These are phyloP conservation scores for Metschnikowia cubensis DNA, from an alignment of 805 yeast species.

Conservation along the genomic window DNA sequence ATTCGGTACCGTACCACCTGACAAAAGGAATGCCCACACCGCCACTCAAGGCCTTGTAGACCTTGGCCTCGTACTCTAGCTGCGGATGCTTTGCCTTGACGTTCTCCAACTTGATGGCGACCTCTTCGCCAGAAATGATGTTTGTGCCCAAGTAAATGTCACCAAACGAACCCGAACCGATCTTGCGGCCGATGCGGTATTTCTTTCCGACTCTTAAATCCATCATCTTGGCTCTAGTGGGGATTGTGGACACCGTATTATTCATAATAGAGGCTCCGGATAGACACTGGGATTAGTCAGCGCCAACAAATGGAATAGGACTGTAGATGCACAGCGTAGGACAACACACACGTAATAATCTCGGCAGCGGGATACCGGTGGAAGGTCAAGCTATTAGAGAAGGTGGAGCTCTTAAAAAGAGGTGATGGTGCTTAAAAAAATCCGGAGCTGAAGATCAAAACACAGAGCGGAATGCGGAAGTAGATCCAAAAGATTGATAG, in stretches of 20 bases:
- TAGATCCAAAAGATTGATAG: neutral
- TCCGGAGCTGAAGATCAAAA: neutral
- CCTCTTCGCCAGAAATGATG: slow-evolving; percentile 94
- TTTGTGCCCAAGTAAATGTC: slow-evolving; percentile 93
- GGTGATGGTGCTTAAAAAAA: neutral
- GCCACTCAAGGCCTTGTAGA: slow-evolving; percentile 88
- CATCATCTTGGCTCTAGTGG: slow-evolving; percentile 21
- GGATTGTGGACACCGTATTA: slow-evolving; percentile 13
- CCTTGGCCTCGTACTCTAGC: slow-evolving; percentile 93
- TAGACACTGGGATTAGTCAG: neutral
- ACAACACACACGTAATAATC: neutral
- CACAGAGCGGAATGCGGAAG: slow-evolving; percentile 5
- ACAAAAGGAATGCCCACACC: slow-evolving; percentile 97
- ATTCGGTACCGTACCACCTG: slow-evolving; percentile 95
- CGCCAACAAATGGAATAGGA: neutral
- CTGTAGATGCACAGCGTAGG: neutral
- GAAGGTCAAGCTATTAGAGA: neutral
- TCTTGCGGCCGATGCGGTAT: slow-evolving; percentile 88
- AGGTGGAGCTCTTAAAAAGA: neutral
- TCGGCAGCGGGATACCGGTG: neutral
- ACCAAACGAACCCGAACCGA: slow-evolving; percentile 96
- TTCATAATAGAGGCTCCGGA: slow-evolving; percentile 12
- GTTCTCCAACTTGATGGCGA: slow-evolving; percentile 91
- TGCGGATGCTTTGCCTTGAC: slow-evolving; percentile 94
- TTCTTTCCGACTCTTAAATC: slow-evolving; percentile 92